Evolutionary conservation across 805 yeast genomes (phyloP).

Genomic region (Candida gorgasii): DNA sequence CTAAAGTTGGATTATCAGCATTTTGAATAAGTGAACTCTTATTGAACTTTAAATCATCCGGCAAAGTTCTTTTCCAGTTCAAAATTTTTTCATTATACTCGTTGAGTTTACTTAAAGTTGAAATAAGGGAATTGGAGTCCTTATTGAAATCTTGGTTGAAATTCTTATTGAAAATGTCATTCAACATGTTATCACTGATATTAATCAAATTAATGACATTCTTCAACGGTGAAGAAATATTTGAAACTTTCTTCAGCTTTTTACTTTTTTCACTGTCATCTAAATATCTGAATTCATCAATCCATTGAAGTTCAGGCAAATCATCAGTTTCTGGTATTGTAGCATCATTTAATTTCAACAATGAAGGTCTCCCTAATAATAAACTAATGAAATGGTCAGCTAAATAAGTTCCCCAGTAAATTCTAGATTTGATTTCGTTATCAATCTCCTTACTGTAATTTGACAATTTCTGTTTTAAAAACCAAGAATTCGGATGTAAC

Average conservation of each 20-base stretch:
- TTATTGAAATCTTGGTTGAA: constrained; percentile 29
- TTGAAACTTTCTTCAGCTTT: constrained; percentile 24
- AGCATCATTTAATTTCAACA: constrained; percentile 55
- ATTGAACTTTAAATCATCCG: constrained; percentile 52
- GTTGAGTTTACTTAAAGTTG: constrained; percentile 37
- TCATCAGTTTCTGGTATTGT: constrained; percentile 60
- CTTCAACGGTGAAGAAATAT: constrained; percentile 46
- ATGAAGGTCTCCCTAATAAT: constrained; percentile 58
- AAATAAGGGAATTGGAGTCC: constrained; percentile 44
- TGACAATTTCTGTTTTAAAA: constrained; percentile 35
- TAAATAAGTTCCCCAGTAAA: constrained; percentile 67
- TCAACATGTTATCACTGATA: constrained; percentile 46
- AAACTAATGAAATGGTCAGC: constrained; percentile 65
- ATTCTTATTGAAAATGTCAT: constrained; percentile 44
- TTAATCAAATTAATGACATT: constrained; percentile 43
- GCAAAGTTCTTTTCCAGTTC: constrained; percentile 53
- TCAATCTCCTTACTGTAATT: constrained; percentile 47
- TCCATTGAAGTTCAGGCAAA: constrained; percentile 62
- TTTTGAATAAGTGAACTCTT: constrained; percentile 36
- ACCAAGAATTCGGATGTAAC: constrained; percentile 62
- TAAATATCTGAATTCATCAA: constrained; percentile 54
- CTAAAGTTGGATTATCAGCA: constrained; percentile 54
- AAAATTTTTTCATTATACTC: constrained; percentile 52
- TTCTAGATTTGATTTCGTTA: constrained; percentile 56
- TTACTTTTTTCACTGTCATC: constrained; percentile 21